These are phyloP conservation scores for Verticillium albo-atrum DNA, from an alignment of 2,329 filamentous ascomycete genomes.

Conservation along the genomic window DNA sequence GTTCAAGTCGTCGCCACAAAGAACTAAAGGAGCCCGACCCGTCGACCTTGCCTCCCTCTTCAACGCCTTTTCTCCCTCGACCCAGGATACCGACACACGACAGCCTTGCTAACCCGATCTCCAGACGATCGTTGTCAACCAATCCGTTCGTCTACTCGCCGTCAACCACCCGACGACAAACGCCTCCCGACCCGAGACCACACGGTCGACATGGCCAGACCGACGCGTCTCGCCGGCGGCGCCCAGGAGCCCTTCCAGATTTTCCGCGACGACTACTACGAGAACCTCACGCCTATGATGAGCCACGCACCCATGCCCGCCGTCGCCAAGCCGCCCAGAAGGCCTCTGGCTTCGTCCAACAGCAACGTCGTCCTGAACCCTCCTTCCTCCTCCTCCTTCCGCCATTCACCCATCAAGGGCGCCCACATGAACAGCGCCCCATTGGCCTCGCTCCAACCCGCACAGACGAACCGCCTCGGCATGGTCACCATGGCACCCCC, in stretches of 20 bases:
- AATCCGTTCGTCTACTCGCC: background rate
- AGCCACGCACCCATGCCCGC: slow-evolving; percentile 55
- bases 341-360: slow-evolving; percentile 45
- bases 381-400: slow-evolving; percentile 44
- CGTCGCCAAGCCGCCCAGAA: slow-evolving; percentile 40
- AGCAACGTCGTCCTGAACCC: slow-evolving; percentile 66
- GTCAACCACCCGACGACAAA: background rate
- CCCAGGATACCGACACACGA: background rate
- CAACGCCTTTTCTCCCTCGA: background rate
- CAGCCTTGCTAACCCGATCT: background rate
- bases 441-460: slow-evolving; percentile 51
- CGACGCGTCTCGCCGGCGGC: slow-evolving; percentile 39
- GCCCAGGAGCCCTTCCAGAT: slow-evolving; percentile 45
- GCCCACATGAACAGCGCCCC: slow-evolving; percentile 52
- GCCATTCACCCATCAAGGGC: slow-evolving; percentile 67
- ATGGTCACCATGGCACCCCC: slow-evolving; percentile 65
- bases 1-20: background rate
- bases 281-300: slow-evolving; percentile 41
- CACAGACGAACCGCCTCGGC: slow-evolving; percentile 58
- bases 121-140: background rate
- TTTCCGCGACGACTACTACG: slow-evolving; percentile 47
- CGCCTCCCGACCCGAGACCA: background rate
- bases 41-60: background rate
- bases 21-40: slow-evolving; percentile 3
- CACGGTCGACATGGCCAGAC: slow-evolving; percentile 49